phyloP scores from a whole-genome alignment of 495 filamentous ascomycete genomes.

The Penicillium samsonianum region DNA sequence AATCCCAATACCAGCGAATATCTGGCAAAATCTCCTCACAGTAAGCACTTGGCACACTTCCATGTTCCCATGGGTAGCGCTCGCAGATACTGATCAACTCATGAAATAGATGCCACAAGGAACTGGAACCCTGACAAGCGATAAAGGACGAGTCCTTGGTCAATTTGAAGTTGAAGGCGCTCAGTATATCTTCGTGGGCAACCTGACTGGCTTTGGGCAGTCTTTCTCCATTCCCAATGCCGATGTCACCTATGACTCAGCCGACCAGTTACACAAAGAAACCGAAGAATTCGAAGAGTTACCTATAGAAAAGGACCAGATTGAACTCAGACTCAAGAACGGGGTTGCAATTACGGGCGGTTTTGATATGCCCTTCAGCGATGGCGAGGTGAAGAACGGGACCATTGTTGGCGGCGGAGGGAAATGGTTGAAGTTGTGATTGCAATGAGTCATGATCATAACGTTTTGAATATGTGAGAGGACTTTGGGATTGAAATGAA shows the following conservation, averaged over 20 bases:
- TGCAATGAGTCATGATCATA: not conserved
- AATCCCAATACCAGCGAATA: not conserved
- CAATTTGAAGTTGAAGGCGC: conserved; percentile 17
- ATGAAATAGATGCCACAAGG: conserved; percentile 13
- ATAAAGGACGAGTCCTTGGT: conserved; percentile 14
- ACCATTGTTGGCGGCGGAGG: conserved; percentile 2
- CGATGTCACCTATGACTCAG: conserved; percentile 10
- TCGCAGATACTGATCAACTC: not conserved
- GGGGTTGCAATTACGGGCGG: conserved; percentile 11
- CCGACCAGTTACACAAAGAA: conserved; percentile 7
- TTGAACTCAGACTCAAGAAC: conserved; percentile 10
- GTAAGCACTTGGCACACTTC: not conserved
- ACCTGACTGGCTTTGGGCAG: conserved; percentile 1
- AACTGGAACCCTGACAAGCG: conserved; percentile 14
- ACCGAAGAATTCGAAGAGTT: conserved; percentile 8
- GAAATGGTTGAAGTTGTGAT: conserved; percentile 13
- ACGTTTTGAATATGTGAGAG: not conserved
- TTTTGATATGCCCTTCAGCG: conserved; percentile 15
- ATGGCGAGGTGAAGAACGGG: conserved; percentile 11
- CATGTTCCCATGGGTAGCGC: not conserved
- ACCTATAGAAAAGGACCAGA: conserved; percentile 12
- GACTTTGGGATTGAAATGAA: not conserved
- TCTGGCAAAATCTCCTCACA: not conserved
- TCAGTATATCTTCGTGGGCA: conserved; percentile 15
- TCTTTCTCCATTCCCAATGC: conserved; percentile 13